Conservation (phyloP, 2,329 filamentous ascomycete species). For the Purpureocillium lavendulum region DNA sequence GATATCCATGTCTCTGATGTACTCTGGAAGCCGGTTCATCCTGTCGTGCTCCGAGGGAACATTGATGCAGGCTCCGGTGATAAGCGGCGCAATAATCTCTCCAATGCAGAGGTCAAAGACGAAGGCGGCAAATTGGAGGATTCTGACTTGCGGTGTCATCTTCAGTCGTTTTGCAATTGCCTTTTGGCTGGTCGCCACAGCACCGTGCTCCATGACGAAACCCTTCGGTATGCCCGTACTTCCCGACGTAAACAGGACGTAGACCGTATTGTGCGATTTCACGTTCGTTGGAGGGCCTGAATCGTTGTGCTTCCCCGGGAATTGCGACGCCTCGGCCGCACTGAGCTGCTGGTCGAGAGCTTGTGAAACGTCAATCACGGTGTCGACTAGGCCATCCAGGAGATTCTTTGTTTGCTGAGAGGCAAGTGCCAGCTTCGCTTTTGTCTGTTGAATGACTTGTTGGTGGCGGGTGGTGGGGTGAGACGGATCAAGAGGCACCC, state of each 20-base stretch:
- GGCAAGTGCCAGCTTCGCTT: background rate
- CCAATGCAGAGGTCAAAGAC: constrained; percentile 6
- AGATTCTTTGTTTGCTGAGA: background rate
- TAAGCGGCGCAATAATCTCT: constrained; percentile 5
- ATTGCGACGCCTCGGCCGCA: background rate
- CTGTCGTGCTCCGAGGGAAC: constrained; percentile 6
- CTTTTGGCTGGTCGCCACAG: constrained; percentile 3
- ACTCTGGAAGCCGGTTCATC: constrained; percentile 2
- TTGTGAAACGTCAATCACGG: background rate
- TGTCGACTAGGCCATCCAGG: background rate
- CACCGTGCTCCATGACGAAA: constrained; percentile 8
- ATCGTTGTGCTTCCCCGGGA: background rate
- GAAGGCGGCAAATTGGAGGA: constrained; percentile 9
- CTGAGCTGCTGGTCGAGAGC: background rate
- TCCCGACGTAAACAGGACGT: constrained; percentile 11
- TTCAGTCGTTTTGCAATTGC: constrained; percentile 1
- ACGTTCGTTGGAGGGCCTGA: background rate
- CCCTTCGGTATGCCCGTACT: constrained; percentile 11
- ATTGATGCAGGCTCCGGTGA: constrained; percentile 6
- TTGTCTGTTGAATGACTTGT: constrained; percentile 7
- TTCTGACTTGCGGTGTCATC: background rate
- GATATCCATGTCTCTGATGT: constrained; percentile 1
- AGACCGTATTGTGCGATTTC: background rate
- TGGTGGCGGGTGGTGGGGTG: constrained; percentile 19
- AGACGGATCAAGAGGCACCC: constrained; percentile 24